Evolutionary conservation across 2,329 filamentous ascomycete genomes (phyloP), one percentile per base, ranked within the genome.

Genomic region (Magnaporthiopsis poae): DNA sequence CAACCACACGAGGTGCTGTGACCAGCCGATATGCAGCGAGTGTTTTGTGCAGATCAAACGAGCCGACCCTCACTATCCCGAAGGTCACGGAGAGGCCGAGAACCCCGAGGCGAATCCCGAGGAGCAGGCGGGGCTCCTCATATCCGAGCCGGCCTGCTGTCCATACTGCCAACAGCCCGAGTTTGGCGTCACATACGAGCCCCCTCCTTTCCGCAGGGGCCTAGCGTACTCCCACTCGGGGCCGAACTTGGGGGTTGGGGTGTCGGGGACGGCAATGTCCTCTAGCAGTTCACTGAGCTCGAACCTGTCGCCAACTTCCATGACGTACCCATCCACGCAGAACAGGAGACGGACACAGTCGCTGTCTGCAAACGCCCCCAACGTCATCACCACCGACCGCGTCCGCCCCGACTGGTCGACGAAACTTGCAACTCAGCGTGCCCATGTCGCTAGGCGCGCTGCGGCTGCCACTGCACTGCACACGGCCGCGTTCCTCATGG

Each of bases 31-130:
- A 69, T 99, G 95, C 78, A 98, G 93, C 60, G 95, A 99, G 79
- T 99, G 95, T 76, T 99, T 99, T 73, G 95, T 99, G 4, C 95
- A 99, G 76, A 99, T 99, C 75, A 98, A 97, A 76, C 87, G 95
- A 60, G 88, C 92, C 4, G 94, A 99, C 70, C 93, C 92, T 12
- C 91, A 97, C 75, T 87, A 92, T 59, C 91, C 92, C 1, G 91
- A 96, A 75, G 91, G 95, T 73, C 81, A 84, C 67, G 83, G 81
- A n/a, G 80, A 84, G 63, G 72, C 73, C 56, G 68, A 68, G 13
- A 67, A 70, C 36, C 71, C 73, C 29, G 69, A 74, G 67, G 71
- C 75, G n/a, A 78, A 76, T 18, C 77, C 82, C 0, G 83, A 86
- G 25, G 82, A 85, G 67, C 76, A 77, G 2, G 80, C 83, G 0